Base-by-base conservation (phyloP, 2,329 filamentous ascomycete genomes). In the Alternaria sp. region DNA sequence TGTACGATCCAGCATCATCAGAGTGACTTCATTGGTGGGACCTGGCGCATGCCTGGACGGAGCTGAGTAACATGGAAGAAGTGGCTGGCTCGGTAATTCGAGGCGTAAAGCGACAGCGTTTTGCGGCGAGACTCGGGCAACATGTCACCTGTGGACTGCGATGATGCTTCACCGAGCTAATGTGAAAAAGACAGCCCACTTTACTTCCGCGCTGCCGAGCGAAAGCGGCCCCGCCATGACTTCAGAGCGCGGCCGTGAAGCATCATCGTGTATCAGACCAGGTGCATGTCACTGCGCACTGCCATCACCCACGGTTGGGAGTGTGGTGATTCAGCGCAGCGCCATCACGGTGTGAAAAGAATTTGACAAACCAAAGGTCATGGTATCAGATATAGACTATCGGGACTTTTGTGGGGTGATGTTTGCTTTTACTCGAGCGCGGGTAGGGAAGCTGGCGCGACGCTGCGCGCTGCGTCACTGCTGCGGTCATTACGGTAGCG, bases 211-310 rank as follows among this genome's bases (percentile, higher is more conserved):
- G 57, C 64, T 59, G 69, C 75, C 77, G 74, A 76, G 75, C 72
- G 36, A 61, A 65, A 63, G 65, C 65, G 57, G 71, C 64, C 68
- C 68, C 71, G 71, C 67, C 62, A 76, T 73, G 73, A 74, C 72
- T 76, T 72, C 73, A 73, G 68, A 73, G 74, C 75, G 75, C 77
- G 76, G 76, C 77, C 75, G 74, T 76, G 74, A 74, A 73, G 61
- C 61, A 54, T 61, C 26, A 49, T 51, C 17, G 32, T 21, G 25
- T 49, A 45, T 36, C 44, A 54, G 43, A 53, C 45, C 44, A 45
- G 13, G 8, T 47, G 17, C 11, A 26, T 30, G 15, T 32, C 25
- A 36, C 15, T n/a, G 26, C 10, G 53, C 26, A 59, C 15, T 32
- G 49, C 57, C 11, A 45, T 44, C 21, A 43, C 36, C 30, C 62